Evolutionary conservation across 306 rosid species (phyloP), one percentile per base, ranked within the genome.

Genomic region (Medicago truncatula): DNA sequence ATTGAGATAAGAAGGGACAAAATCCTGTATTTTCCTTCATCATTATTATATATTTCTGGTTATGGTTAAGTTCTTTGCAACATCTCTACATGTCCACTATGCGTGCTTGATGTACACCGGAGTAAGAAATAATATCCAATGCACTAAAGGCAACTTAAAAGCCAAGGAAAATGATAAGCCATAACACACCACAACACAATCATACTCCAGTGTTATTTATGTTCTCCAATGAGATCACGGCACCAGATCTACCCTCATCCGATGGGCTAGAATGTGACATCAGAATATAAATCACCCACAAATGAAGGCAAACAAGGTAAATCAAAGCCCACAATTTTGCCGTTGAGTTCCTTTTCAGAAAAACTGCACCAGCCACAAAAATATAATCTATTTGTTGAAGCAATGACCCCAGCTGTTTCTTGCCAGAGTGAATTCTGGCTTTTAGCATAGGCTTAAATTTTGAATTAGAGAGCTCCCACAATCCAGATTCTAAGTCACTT

Each of bases 201-300:
- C 83, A 88, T 77, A 57, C 72, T 76, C 90, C 82, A 56, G 98
- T 83, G 82, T 87, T 88, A 68, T 87, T 87, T 31, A 96, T 96
- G 86, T 88, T 96, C 76, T 96, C 97, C 87, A 92, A 79, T 50
- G 99, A 96, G 72, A 92, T 50, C 73, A 84, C 90, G 9, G 98
- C 97, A 50, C 96, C 99, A 40, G 97, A 96, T 82, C 65, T 85
- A 53, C 86, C 76, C 80, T 83, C 93, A 47, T 81, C 70, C 72
- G 96, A 83, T 31, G 88, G 87, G 43, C 84, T 75, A 60, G 97
- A 88, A 76, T 86, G 88, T 47, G 96, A 92, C 84, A 82, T 67
- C 15, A 95, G 86, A 85, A 95, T 90, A 67, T 95, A 95, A 70
- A 90, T 77, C 63, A 95, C 97, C 99, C 99, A 95, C 20, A 90